Base-by-base conservation (phyloP, 2,329 filamentous ascomycete species). In the Fusarium longipes region DNA sequence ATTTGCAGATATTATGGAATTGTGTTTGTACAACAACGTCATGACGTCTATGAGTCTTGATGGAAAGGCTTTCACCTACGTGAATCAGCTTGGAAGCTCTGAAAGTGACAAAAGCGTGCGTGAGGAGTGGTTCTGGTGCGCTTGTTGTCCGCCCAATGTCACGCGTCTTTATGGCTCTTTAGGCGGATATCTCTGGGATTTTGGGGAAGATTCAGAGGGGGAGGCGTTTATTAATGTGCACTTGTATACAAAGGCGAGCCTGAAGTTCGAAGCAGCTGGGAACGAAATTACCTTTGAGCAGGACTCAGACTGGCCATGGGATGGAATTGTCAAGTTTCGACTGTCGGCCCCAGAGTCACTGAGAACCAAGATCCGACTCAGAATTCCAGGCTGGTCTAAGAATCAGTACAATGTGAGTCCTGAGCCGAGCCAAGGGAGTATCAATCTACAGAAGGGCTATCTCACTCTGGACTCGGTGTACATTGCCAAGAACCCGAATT, bases 71-170 rank as follows among this genome's bases (percentile, higher is more conserved):
- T 90, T 89, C 73, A 87, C 86, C 1, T 90, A 90, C 62, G 83
- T 84, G 51, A 89, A 89, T 65, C 87, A 88, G 59, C 78, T 89
- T 1, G 84, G 83, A 1, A 87, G 84, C 12, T 63, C 59, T 14
- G 42, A 57, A 5, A 38, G 20, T 5, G 35, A 47, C 55, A 47
- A 62, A 22, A 42, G 36, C 5, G 17, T 32, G 0, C 40, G 40
- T 3, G 29, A 62, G 20, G 35, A 40, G 20, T 55, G 48, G 0
- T 86, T 89, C 62, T 74, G 80, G 24, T 75, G 87, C 30, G 85
- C 86, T 4, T 89, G 86, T 64, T 89, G 87, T 69, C 87, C 87
- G 5, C 87, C 87, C 0, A 89, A 89, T 65, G 77, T 89, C 1
- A 81, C 83, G 22, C 78, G 86, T 25, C 75, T 87, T 2, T 81